Base-by-base conservation (phyloP, 176 grass and related monocot species). In the Chrysopogon serrulatus region DNA sequence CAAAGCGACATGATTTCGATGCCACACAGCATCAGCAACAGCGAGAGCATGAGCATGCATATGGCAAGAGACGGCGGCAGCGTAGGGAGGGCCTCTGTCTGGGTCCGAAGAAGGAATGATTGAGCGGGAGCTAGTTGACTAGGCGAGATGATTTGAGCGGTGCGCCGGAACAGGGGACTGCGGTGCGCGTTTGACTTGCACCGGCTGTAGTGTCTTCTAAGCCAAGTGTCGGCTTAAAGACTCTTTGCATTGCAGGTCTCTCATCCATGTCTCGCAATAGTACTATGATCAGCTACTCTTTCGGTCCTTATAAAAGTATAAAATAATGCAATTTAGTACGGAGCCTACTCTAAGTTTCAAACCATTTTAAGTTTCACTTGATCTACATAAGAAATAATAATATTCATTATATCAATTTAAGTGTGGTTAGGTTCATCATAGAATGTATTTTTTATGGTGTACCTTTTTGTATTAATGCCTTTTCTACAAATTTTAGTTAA, bases 161-260 rank as follows among this genome's bases (percentile, higher is more conserved):
- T 69, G 45, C 62, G 44, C 77, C 35, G 24, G 16, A 69, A 53
- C 71, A 76, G 63, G 19, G 6, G 15, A 28, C 5, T 45, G 71
- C 63, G 14, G 28, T 28, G 76, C 85, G 85, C 43, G 81, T 86
- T 84, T 90, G 94, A 54, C 68, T 76, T 68, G 81, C 83, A 42
- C 72, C 0, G 32, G 33, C 5, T 66, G 62, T 0, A 66, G 66
- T 86, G 32, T 73, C 65, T 73, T 87, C 67, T 33, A 84, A 79
- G 79, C 41, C 26, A 79, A 80, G 76, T 27, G 74, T 68, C 76
- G 27, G 70, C 51, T 67, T 67, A 26, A 53, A 62, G 24, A 11
- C 33, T 27, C 23, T 37, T n/a, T n/a, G 45, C 18, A 61, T n/a
- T 2, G 53, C 63, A 36, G 43, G 30, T 24, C 19, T 24, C 19